Evolutionary conservation across 306 rosid genomes (phyloP), one percentile per base, ranked within the genome.

Genomic region (Adenanthera pavonina): DNA sequence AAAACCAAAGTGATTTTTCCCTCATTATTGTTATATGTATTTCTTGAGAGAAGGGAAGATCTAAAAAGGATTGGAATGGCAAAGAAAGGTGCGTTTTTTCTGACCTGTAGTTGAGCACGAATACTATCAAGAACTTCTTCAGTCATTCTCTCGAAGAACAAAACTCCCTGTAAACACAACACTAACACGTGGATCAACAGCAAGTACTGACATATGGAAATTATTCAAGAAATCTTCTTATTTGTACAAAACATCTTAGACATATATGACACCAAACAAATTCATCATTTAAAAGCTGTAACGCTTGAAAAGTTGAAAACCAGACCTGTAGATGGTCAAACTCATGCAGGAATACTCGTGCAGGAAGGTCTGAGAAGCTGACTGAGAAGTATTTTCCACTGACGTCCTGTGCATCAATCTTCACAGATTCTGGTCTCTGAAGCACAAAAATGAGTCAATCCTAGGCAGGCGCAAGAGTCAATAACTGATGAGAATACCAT

Each of bases 321-420:
- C 69, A 54, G 62, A 93, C 99, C 95, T 90, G 89, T 86, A 95
- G 82, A 87, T 95, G 99, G 80, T 95, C 98, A 80, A 88, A 95
- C 79, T 95, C 99, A 78, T 95, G 99, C 89, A 93, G 99, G 86
- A 95, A 95, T 33, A 95, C 87, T 51, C 99, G 87, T 16, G 99
- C 98, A 74, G 94, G 95, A 87, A 95, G 98, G 36, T 69, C 97
- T 0, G 97, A 89, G 75, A 93, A 80, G 84, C 77, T 87, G 79
- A 95, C 74, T 5, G 91, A 77, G 84, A 93, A 95, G 82, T 86
- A 85, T 14, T 84, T 80, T 53, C 99, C 98, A 12, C 69, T 92
- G 69, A 90, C 57, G 79, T 93, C 91, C 76, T 74, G 83, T 65
- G 99, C 98, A 65, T 95, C 91, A 69, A 95, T 85, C 86, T 95